Percentiles rank a stretch among this genome's conserved stretches.
Evolutionary conservation across 2,329 filamentous ascomycete species (phyloP).

Genomic region (Lojkania enalia): DNA sequence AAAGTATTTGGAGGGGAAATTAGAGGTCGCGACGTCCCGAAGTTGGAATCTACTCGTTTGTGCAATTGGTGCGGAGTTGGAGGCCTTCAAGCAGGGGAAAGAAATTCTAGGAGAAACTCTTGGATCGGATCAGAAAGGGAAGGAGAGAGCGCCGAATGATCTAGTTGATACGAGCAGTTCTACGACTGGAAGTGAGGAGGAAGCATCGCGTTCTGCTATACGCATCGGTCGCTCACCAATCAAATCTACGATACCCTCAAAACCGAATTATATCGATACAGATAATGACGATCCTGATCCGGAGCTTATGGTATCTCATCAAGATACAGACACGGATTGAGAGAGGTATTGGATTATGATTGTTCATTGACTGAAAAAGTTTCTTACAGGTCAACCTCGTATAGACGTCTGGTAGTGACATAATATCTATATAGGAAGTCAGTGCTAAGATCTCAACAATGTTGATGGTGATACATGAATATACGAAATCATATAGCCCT

Average conservation of each 20-base stretch:
- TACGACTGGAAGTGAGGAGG: slow-evolving; percentile 21
- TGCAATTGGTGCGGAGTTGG: slow-evolving; percentile 73
- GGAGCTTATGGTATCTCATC: slow-evolving; percentile 54
- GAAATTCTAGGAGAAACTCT: slow-evolving; percentile 55
- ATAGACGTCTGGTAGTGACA: too few relatives aligned
- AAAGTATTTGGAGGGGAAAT: slow-evolving; percentile 56
- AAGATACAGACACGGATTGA: slow-evolving; percentile 46
- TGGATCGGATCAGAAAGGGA: slow-evolving; percentile 31
- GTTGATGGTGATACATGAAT: too few relatives aligned
- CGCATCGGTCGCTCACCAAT: slow-evolving; percentile 32
- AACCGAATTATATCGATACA: slow-evolving; percentile 41
- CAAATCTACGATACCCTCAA: slow-evolving; percentile 31
- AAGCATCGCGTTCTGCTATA: slow-evolving; percentile 37
- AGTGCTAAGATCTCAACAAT: too few relatives aligned
- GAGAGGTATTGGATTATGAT: too few relatives aligned
- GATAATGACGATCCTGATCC: slow-evolving; percentile 53
- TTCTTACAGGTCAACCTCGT: too few relatives aligned
- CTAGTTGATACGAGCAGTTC: slow-evolving; percentile 21
- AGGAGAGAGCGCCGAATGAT: slow-evolving; percentile 26
- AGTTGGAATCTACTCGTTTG: slow-evolving; percentile 76
- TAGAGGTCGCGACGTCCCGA: slow-evolving; percentile 61
- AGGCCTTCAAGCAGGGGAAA: slow-evolving; percentile 66
- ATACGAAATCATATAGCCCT: too few relatives aligned
- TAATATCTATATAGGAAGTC: too few relatives aligned
- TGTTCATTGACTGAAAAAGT: too few relatives aligned